Evolutionary conservation across 768 basidiomycete species (phyloP), one percentile per base, ranked within the genome.

Genomic region (Sarcodon sp.): DNA sequence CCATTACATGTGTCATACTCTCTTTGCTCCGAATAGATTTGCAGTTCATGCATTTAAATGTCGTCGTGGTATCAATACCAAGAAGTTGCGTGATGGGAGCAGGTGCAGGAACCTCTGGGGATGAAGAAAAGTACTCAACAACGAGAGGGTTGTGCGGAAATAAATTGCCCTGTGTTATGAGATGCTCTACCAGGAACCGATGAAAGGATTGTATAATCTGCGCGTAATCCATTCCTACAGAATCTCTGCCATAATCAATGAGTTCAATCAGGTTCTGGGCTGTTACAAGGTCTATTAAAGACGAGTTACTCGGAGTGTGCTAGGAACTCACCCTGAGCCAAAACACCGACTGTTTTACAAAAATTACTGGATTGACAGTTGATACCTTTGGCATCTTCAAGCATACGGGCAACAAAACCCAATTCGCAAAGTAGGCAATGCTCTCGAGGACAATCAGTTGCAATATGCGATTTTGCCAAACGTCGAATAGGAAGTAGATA

Each of bases 321-420:
- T 7, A 27, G 21, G 35, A 2, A 55, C 63, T 45, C 55, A 92
- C 92, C 79, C 65, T 92, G 89, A 6, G 89, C 86, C 33, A 92
- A 75, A 3, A 88, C 81, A 13, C 87, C 83, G 41, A 97, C 87
- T 2, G 91, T 86, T 63, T 90, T 85, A 62, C 92, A 98, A 57
- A 97, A 99, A 62, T 99, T 99, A 62, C 85, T 92, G 5, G 92
- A 80, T 62, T 98, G 94, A 57, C 94, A 97, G 55, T 99, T 98
- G 15, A 75, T 87, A 0, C 96, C 96, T 35, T 71, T 73, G 0
- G 96, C 94, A 58, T 98, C 93, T 63, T 94, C 90, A 34, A 99
- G 71, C 94, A 98, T 99, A 32, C 90, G 76, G 50, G 83, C 83
- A 21, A 94, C 76, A 58, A 98, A 98, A 1, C 94, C 96, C 27